phyloP scores from a whole-genome alignment of 192 early-diverging fungal genomes.

The Coemansia sp. region DNA sequence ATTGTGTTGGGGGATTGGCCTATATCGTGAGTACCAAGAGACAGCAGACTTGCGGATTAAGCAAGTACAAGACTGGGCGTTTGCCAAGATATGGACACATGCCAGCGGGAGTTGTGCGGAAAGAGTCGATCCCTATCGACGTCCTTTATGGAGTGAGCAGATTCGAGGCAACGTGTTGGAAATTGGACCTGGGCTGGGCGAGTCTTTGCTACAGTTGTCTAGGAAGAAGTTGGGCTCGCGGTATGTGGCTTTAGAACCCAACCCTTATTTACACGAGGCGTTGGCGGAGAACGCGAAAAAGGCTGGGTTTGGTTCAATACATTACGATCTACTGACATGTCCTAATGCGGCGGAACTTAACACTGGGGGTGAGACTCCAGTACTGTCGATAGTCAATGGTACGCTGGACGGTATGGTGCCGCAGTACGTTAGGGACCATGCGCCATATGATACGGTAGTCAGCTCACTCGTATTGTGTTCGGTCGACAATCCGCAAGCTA shows the following conservation, averaged over 20 bases:
- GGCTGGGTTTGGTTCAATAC: slow-evolving; percentile 20
- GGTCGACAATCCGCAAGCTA: slow-evolving; percentile 21
- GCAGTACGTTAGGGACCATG: slow-evolving; percentile 15
- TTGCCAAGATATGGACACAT: slow-evolving; percentile 28
- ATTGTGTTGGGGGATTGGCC: slow-evolving; percentile 22
- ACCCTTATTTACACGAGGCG: slow-evolving; percentile 11
- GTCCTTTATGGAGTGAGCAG: slow-evolving; percentile 25
- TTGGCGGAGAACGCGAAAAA: slow-evolving; percentile 19
- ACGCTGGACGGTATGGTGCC: slow-evolving; percentile 38
- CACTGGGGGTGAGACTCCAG: background rate
- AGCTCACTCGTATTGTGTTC: slow-evolving; percentile 46
- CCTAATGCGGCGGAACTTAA: slow-evolving; percentile 2
- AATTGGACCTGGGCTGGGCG: slow-evolving; percentile 35
- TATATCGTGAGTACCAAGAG: slow-evolving; percentile 24
- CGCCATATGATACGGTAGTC: slow-evolving; percentile 30
- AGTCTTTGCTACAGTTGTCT: slow-evolving; percentile 17
- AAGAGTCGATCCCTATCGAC: slow-evolving; percentile 14
- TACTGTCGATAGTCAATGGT: slow-evolving; percentile 40
- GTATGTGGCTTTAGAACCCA: slow-evolving; percentile 40
- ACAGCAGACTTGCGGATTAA: slow-evolving; percentile 5
- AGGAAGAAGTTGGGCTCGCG: background rate
- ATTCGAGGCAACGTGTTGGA: slow-evolving; percentile 38
- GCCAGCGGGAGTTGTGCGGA: slow-evolving; percentile 7
- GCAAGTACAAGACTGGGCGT: slow-evolving; percentile 27
- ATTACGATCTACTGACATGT: slow-evolving; percentile 26